Base-by-base conservation (phyloP, 139 green algal species). In the Chlorella sp. region DNA sequence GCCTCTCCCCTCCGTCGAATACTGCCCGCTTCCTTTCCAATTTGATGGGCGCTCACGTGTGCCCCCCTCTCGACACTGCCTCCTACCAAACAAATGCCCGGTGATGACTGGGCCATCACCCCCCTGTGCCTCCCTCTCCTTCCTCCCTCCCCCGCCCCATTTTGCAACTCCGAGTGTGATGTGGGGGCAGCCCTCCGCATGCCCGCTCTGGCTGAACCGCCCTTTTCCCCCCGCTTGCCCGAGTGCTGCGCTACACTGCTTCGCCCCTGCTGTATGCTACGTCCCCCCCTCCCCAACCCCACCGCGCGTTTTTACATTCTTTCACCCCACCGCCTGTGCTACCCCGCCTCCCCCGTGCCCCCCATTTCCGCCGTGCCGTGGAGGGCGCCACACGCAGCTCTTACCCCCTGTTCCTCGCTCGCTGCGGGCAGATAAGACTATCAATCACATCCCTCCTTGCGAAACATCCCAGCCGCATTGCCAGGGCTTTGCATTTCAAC, bases 81-180 rank as follows among this genome's bases (percentile, higher is more conserved):
- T 85, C 80, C 80, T 36, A 26, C 36, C 40, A 5, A 87, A 87
- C 83, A 87, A 87, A 87, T 87, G 83, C 83, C 37, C 39, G 83
- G 61, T 79, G 83, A 78, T 78, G 37, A 16, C 83, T 26, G 18
- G 81, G n/a, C 81, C 64, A 78, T 61, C 83, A 73, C n/a, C 81
- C 61, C 64, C 83, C 61, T 71, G 37, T 78, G 37, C 61, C 68
- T 71, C 37, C 83, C 37, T 37, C 53, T 36, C 16, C 22, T 30
- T 60, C 34, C 36, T 28, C 77, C 34, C 34, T 30, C 40, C 61
- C 37, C 7, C 22, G 37, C 61, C 81, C 83, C 61, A 36, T 87
- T 87, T 78, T 86, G 81, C 81, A 78, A 36, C 16, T 42, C 28
- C 28, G 83, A 87, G 83, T 87, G 83, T 73, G 83, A 37, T 22